Percentiles rank a stretch among this genome's conserved stretches.
These are phyloP conservation scores for Rhodofomes roseus DNA, from an alignment of 1,284 basidiomycete species.

Conservation along the genomic window DNA sequence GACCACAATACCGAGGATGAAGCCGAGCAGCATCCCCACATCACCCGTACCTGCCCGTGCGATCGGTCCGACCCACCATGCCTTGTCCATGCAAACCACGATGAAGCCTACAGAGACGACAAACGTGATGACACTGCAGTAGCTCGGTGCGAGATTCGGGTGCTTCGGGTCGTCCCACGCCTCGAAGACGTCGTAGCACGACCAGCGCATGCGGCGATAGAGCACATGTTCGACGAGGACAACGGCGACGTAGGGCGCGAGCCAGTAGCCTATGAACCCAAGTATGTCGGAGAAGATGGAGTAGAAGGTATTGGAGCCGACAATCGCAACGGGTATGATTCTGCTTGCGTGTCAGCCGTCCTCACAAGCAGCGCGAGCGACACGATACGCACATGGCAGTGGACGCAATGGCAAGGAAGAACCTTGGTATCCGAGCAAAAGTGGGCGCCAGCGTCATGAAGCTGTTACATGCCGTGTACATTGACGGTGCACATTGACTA, in stretches of 20 bases:
- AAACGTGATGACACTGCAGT: conserved; percentile 48
- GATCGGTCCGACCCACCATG: conserved; percentile 51
- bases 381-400: conserved; percentile 54
- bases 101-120: conserved; percentile 43
- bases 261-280: conserved; percentile 59
- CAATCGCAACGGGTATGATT: conserved; percentile 54
- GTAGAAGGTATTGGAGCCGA: conserved; percentile 58
- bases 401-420: conserved; percentile 66
- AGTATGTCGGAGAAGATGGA: conserved; percentile 48
- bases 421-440: conserved; percentile 62
- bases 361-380: background rate
- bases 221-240: conserved; percentile 55
- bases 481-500: conserved; percentile 64
- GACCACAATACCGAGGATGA: conserved; percentile 34
- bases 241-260: conserved; percentile 48
- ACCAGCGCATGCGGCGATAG: conserved; percentile 39
- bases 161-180: conserved; percentile 39
- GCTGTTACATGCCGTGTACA: conserved; percentile 75
- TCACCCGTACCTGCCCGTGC: conserved; percentile 49
- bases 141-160: conserved; percentile 38
- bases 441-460: conserved; percentile 63
- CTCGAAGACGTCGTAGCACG: conserved; percentile 30
- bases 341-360: conserved; percentile 25
- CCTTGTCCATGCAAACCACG: conserved; percentile 58
- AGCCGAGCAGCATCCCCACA: conserved; percentile 50